Evolutionary conservation across 805 yeast species (phyloP).

Genomic region (Dipodascus geniculatus): DNA sequence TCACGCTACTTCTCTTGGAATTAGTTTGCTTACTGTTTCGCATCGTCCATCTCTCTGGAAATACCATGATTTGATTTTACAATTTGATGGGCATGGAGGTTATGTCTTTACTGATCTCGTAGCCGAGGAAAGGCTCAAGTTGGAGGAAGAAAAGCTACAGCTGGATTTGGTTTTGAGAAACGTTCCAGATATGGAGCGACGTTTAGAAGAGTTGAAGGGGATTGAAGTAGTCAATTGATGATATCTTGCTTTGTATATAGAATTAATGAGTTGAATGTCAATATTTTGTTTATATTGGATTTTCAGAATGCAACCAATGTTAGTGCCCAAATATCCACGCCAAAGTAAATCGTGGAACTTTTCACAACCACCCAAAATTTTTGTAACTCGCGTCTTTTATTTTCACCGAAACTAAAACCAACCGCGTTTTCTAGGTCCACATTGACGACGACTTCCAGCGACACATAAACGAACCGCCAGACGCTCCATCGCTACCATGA

Average conservation of each 20-base stretch:
- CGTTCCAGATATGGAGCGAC: slow-evolving; percentile 52
- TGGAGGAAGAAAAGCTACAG: slow-evolving; percentile 66
- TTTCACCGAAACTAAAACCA: background rate
- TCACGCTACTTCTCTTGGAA: slow-evolving; percentile 67
- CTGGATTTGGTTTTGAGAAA: slow-evolving; percentile 63
- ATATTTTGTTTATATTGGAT: background rate
- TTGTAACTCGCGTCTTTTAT: background rate
- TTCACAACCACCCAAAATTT: slow-evolving; percentile 1
- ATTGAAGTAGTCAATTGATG: background rate
- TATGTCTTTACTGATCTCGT: slow-evolving; percentile 52
- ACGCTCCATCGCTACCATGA: background rate
- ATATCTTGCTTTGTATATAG: background rate
- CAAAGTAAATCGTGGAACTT: background rate
- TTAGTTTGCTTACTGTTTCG: slow-evolving; percentile 79
- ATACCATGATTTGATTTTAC: slow-evolving; percentile 71
- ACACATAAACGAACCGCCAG: no score
- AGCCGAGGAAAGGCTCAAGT: slow-evolving; percentile 57
- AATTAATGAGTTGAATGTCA: background rate
- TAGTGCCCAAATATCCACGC: background rate
- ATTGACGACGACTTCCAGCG: background rate
- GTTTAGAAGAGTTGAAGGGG: slow-evolving; percentile 28
- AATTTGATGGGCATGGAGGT: slow-evolving; percentile 77
- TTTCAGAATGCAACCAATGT: no score
- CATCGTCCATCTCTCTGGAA: slow-evolving; percentile 90
- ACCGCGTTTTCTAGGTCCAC: background rate